Base-by-base conservation (phyloP, 1,284 basidiomycete genomes). In the Schizophyllum commune region DNA sequence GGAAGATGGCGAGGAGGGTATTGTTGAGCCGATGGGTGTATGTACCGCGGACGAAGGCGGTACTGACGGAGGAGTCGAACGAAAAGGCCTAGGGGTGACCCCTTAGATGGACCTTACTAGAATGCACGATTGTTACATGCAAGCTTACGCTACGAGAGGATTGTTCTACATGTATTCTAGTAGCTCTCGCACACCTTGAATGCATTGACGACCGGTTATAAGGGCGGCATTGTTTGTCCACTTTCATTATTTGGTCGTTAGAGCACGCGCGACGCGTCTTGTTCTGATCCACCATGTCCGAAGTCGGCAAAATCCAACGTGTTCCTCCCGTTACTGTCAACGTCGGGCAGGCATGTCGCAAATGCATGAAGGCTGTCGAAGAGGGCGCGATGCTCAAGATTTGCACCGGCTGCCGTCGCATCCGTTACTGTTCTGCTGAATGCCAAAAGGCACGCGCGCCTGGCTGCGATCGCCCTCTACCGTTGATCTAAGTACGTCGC, bases 1-100 rank as follows among this genome's bases (percentile, higher is more conserved):
- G 74, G 75, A 76, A 76, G 65, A 73, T 47, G 2, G 9, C 17
- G 39, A 11, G 39, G 27, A 68, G 61, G 55, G 64, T 63, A 1
- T 58, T 74, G 52, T 73, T 70, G 62, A 68, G 58, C 57, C 62
- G 68, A 32, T 73, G 72, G 71, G 32, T 51, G 39, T 58, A 21
- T 20, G 21, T 47, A 47, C 39, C 39, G 39, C 39, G 13, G 39
- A 47, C 39, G 13, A 47, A 17, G 9, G 39, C 39, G 39, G 39
- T 17, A 2, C 3, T 17, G 39, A 47, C 39, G 39, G 13, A 47
- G 39, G 39, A 17, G 39, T 11, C 39, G 39, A 47, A 47, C 39
- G 39, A 47, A 17, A 47, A 47, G 39, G 39, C 39, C 17, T 47
- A 47, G 9, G 17, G 39, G 39, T 13, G 17, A 47, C 8, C 13